Percentiles rank a stretch among this genome's conserved stretches.
These are phyloP conservation scores for Ciborinia camelliae DNA, from an alignment of 2,329 filamentous ascomycete genomes.

Conservation along the genomic window DNA sequence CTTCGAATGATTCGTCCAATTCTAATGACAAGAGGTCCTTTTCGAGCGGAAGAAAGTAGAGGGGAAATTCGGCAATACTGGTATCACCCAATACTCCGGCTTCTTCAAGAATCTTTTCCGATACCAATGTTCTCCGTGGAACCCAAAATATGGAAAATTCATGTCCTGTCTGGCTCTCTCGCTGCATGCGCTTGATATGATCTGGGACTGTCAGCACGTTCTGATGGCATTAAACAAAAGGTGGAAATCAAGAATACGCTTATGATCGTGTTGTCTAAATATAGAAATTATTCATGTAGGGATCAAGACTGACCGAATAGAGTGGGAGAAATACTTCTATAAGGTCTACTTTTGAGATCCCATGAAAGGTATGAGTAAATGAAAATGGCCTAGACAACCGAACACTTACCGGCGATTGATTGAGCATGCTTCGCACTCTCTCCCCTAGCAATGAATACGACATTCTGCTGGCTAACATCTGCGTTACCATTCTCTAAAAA, in stretches of 20 bases:
- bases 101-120: slow-evolving; percentile 87
- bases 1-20: slow-evolving; percentile 78
- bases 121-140: slow-evolving; percentile 84
- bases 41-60: slow-evolving; percentile 90
- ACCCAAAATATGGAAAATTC: slow-evolving; percentile 98
- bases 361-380: slow-evolving; percentile 26
- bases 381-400: slow-evolving; percentile 31
- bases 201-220: slow-evolving; percentile 64
- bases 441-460: slow-evolving; percentile 88
- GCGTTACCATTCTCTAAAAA: slow-evolving; percentile 94
- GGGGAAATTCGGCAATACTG: slow-evolving; percentile 78
- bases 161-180: slow-evolving; percentile 84
- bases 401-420: slow-evolving; percentile 73
- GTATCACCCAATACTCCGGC: slow-evolving; percentile 90
- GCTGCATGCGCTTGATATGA: slow-evolving; percentile 85
- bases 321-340: slow-evolving; percentile 49
- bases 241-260: slow-evolving; percentile 39
- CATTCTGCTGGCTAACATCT: slow-evolving; percentile 90
- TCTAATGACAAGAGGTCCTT: slow-evolving; percentile 89
- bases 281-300: slow-evolving; percentile 44
- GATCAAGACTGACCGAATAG: slow-evolving; percentile 56
- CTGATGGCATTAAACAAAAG: slow-evolving; percentile 49
- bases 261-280: slow-evolving; percentile 41
- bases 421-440: slow-evolving; percentile 83
- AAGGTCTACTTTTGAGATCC: slow-evolving; percentile 60